phyloP scores from a whole-genome alignment of 2,329 filamentous ascomycete species.

The Dryadomyces sulphureus region DNA sequence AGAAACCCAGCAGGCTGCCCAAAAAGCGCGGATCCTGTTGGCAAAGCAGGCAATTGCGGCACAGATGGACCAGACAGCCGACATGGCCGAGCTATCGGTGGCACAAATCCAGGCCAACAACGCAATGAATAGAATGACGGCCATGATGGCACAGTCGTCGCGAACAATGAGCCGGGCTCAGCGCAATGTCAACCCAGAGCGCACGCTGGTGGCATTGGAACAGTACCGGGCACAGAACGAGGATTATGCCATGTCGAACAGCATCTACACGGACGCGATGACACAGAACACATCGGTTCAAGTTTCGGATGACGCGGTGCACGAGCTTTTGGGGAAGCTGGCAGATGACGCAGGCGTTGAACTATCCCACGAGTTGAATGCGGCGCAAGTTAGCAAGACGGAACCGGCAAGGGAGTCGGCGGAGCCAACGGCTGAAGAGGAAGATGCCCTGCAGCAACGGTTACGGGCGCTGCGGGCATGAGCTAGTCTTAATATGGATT shows the following conservation, averaged over 20 bases:
- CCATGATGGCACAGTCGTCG: conserved; percentile 47
- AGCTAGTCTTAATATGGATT: background rate
- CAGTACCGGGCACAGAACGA: conserved; percentile 48
- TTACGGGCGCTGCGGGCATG: conserved; percentile 40
- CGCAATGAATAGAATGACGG: conserved; percentile 49
- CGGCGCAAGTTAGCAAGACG: conserved; percentile 37
- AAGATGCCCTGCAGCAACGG: conserved; percentile 56
- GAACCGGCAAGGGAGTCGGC: conserved; percentile 39
- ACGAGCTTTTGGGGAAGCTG: conserved; percentile 70
- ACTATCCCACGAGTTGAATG: conserved; percentile 57
- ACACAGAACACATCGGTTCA: conserved; percentile 58
- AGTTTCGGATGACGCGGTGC: conserved; percentile 70
- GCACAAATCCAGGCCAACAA: conserved; percentile 51
- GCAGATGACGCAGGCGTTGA: conserved; percentile 82
- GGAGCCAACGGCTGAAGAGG: conserved; percentile 62
- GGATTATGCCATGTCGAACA: conserved; percentile 48
- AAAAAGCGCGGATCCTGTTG: conserved; percentile 48
- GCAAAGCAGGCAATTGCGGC: conserved; percentile 46
- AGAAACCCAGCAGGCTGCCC: conserved; percentile 47
- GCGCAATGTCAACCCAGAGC: conserved; percentile 43
- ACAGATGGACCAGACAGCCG: conserved; percentile 50
- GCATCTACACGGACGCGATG: conserved; percentile 78
- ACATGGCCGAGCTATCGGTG: conserved; percentile 46
- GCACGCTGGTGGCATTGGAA: conserved; percentile 45
- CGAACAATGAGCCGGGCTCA: conserved; percentile 43